Base-by-base conservation (phyloP, 169 alveolate species). In the Theileria equi region DNA sequence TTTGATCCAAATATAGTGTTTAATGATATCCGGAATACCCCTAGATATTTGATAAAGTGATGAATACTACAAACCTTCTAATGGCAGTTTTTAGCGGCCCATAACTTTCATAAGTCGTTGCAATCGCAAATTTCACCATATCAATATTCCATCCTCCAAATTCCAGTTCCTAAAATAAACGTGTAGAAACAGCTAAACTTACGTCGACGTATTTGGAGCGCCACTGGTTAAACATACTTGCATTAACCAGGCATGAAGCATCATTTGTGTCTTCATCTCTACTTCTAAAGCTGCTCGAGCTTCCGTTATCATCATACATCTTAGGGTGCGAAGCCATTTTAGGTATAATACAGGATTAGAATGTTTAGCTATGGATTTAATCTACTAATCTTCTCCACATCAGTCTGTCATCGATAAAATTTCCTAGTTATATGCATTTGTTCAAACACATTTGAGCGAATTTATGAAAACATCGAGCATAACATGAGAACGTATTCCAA, bases 1-100 rank as follows among this genome's bases (percentile, higher is more conserved):
- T 53, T 76, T 76, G 17, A 76, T 76, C 85, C 85, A 76, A 2
- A 76, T 55, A 32, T 65, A 76, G 13, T 63, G 81, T 59, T 76
- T 76, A 21, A 76, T 32, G 16, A 76, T 35, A 26, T 76, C 85
- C 11, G 85, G 85, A 19, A 76, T 66, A 19, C 85, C 85, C 29
- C 85, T 76, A 53, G 11, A 34, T 4, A 6, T 2, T 28, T 8
- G 11, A 19, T 5, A 25, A 25, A 10, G 16, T 23, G 59, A 21
- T 41, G 60, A 16, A 26, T 38, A 21, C 13, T n/a, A 60, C 63
- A 25, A 43, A 76, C 85, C 85, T 76, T 48, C 65, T 21, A 4
- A 76, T 76, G 41, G 85, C 85, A 5, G 85, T 76, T 44, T 76
- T 76, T 32, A 76, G 36, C 5, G 85, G 50, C 38, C 85, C 85